Evolutionary conservation across 352 stramenopile species (phyloP).

Genomic region (Globisporangium spinosum): DNA sequence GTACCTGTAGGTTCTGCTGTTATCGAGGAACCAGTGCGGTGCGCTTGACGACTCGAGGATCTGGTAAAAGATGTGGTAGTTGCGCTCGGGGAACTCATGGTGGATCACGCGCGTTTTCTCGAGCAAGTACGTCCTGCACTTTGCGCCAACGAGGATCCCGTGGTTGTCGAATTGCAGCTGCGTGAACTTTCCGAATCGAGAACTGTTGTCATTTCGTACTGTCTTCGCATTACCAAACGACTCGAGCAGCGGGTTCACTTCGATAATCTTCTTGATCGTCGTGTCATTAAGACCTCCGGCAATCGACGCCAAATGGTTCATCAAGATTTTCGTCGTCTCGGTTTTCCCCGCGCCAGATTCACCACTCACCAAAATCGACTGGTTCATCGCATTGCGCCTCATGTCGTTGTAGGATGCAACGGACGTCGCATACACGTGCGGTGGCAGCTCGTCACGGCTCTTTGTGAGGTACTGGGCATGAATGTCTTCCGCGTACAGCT

Average conservation of each 20-base stretch:
- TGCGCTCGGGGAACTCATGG: conserved; percentile 91
- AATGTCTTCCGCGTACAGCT: conserved; percentile 80
- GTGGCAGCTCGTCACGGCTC: conserved; percentile 50
- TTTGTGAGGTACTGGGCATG: conserved; percentile 68
- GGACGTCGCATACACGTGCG: conserved; percentile 70
- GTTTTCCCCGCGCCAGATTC: conserved; percentile 87
- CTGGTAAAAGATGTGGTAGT: conserved; percentile 98
- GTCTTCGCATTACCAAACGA: conserved; percentile 98
- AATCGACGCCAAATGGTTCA: conserved; percentile 82
- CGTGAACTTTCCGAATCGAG: conserved; percentile 96
- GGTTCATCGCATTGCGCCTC: conserved; percentile 56
- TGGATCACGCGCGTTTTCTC: conserved; percentile 96
- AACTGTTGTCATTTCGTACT: conserved; percentile 95
- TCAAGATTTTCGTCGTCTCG: conserved; percentile 88
- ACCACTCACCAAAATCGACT: conserved; percentile 85
- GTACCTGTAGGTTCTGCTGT: conserved; percentile 52
- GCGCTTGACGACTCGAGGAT: conserved; percentile 18
- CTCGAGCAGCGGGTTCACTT: conserved; percentile 97
- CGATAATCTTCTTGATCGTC: conserved; percentile 96
- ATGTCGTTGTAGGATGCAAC: conserved; percentile 71
- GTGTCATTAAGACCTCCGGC: conserved; percentile 61
- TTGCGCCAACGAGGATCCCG: conserved; percentile 81
- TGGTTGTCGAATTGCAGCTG: conserved; percentile 75
- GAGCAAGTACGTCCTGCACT: conserved; percentile 95
- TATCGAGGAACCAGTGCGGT: conserved; percentile 38